Evolutionary conservation across 2,329 filamentous ascomycete species (phyloP).

Genomic region (Nigrospora osmanthi): DNA sequence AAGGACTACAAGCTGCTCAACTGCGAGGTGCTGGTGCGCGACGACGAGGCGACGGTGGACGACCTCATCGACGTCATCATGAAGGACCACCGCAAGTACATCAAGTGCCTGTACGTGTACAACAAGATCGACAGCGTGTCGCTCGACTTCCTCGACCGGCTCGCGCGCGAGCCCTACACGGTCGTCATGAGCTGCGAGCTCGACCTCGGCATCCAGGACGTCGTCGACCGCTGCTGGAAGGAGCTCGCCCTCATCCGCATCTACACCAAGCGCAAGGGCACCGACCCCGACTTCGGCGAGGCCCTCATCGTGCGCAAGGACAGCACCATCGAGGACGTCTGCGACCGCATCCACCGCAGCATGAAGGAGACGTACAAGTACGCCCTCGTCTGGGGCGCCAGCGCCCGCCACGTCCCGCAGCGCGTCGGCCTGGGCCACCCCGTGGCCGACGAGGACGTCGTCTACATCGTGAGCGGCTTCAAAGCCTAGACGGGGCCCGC

Average conservation of each 20-base stretch:
- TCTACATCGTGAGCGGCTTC: conserved; percentile 59
- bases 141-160: conserved; percentile 83
- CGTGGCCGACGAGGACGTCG: conserved; percentile 64
- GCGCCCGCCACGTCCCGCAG: conserved; percentile 90
- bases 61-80: conserved; percentile 99
- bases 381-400: conserved; percentile 94
- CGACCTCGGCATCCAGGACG: conserved; percentile 85
- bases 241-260: conserved; percentile 84
- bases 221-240: conserved; percentile 91
- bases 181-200: conserved; percentile 97
- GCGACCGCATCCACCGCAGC: conserved; percentile 86
- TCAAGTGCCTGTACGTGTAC: conserved; percentile 92
- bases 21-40: conserved; percentile 89
- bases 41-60: conserved; percentile 92
- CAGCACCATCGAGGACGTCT: conserved; percentile 92
- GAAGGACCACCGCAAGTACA: conserved; percentile 98
- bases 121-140: conserved; percentile 98
- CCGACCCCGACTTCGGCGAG: conserved; percentile 82
- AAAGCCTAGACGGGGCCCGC: conserved; percentile 34
- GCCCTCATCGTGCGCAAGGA: conserved; percentile 86
- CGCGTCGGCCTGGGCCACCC: conserved; percentile 78
- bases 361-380: conserved; percentile 99
- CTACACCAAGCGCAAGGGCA: conserved; percentile 94
- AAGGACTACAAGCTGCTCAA: conserved; percentile 99
- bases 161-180: conserved; percentile 88